Evolutionary conservation across 805 yeast genomes (phyloP).

Genomic region (Yamadazyma tumulicola): DNA sequence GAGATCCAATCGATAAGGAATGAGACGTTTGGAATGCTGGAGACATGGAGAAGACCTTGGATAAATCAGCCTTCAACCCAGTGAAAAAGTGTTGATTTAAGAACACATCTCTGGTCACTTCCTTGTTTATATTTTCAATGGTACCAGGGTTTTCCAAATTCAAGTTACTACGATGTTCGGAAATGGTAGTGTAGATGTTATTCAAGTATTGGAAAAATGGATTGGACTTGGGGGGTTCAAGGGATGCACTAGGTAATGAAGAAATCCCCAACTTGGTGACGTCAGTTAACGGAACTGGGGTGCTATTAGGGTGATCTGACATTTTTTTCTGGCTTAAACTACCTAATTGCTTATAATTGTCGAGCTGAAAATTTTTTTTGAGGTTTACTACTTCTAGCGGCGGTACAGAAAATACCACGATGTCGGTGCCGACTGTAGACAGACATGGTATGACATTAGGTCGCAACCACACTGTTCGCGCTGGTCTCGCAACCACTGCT

Average conservation of each 20-base stretch:
- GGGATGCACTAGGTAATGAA: conserved; percentile 55
- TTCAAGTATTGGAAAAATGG: conserved; percentile 78
- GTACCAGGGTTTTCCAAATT: conserved; percentile 92
- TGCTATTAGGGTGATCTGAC: conserved; percentile 3
- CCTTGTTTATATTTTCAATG: conserved; percentile 88
- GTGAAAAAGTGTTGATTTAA: conserved; percentile 86
- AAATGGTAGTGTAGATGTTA: conserved; percentile 67
- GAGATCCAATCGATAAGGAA: conserved; percentile 84
- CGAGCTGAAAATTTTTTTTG: conserved; percentile 7
- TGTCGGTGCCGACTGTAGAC: too few species aligned
- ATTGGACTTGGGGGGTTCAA: conserved; percentile 59
- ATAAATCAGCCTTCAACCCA: conserved; percentile 93
- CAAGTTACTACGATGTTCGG: conserved; percentile 75
- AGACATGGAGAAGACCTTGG: conserved; percentile 83
- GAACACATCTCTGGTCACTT: conserved; percentile 91
- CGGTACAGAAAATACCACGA: too few species aligned
- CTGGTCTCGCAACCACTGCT: too few species aligned
- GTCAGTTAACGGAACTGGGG: conserved; percentile 56
- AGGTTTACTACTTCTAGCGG: too few species aligned
- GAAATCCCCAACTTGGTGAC: conserved; percentile 55
- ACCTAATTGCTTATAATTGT: neutral
- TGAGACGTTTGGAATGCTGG: conserved; percentile 98
- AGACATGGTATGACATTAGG: too few species aligned
- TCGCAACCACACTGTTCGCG: too few species aligned
- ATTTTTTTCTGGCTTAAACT: neutral